These are phyloP conservation scores for Colletotrichum lentis DNA, from an alignment of 2,329 filamentous ascomycete genomes.

Conservation along the genomic window DNA sequence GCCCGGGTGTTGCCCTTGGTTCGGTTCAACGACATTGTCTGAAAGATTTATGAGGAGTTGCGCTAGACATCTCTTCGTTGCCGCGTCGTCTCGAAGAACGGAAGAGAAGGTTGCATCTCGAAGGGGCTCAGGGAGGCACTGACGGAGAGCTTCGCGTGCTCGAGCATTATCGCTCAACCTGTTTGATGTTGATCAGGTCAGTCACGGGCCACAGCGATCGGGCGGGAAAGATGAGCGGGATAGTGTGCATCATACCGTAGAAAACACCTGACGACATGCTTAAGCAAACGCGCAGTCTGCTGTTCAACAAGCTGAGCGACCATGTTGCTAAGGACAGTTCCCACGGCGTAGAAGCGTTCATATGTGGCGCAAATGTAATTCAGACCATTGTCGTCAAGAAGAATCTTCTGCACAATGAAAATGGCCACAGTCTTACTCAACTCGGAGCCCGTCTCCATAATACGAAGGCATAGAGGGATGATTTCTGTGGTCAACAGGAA, in stretches of 20 bases:
- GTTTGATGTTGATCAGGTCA: slow-evolving; percentile 13
- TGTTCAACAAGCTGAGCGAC: slow-evolving; percentile 97
- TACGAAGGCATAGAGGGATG: slow-evolving; percentile 94
- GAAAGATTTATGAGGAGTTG: slow-evolving; percentile 96
- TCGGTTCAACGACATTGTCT: slow-evolving; percentile 75
- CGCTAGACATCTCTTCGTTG: slow-evolving; percentile 96
- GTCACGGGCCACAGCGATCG: not conserved
- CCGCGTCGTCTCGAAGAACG: slow-evolving; percentile 94
- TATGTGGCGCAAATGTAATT: slow-evolving; percentile 99
- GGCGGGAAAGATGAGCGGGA: not conserved
- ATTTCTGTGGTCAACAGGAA: slow-evolving; percentile 98
- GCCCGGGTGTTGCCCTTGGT: slow-evolving; percentile 41
- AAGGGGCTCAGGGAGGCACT: slow-evolving; percentile 98
- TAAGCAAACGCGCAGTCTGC: slow-evolving; percentile 92
- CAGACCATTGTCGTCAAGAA: slow-evolving; percentile 94
- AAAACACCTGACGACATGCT: slow-evolving; percentile 98
- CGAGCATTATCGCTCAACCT: slow-evolving; percentile 96
- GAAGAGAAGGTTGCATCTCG: slow-evolving; percentile 97
- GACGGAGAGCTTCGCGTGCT: slow-evolving; percentile 90
- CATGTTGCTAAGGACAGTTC: slow-evolving; percentile 98
- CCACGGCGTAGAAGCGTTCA: slow-evolving; percentile 97
- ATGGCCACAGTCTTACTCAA: slow-evolving; percentile 99
- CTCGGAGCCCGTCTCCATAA: slow-evolving; percentile 99
- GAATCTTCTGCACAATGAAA: slow-evolving; percentile 99
- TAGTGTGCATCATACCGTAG: slow-evolving; percentile 72